Conservation (phyloP, 1,139 yeast species). For the Candida tropicalis region DNA sequence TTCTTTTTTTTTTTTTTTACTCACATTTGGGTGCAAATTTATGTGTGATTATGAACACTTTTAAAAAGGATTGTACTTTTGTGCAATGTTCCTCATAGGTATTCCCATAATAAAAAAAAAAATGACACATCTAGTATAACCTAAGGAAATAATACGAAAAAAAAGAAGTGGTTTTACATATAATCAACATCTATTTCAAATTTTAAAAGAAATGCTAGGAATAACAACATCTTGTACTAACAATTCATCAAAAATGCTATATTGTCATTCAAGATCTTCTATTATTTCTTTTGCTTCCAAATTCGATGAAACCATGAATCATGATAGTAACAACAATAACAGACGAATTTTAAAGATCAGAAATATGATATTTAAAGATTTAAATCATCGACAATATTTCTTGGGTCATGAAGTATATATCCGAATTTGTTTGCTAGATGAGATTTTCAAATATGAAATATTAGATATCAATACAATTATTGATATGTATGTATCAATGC, state of each 20-base stretch:
- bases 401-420: slow-evolving; percentile 15
- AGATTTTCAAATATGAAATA: slow-evolving; percentile 14
- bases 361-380: not conserved
- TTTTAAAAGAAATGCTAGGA: no score
- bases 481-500: slow-evolving; percentile 9
- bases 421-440: slow-evolving; percentile 15
- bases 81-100: not conserved
- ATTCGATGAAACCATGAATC: no score
- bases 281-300: no score
- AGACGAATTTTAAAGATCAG: not conserved
- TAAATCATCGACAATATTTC: not conserved
- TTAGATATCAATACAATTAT: slow-evolving; percentile 11
- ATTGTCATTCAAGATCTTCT: no score
- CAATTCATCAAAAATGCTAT: no score
- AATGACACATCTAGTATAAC: no score
- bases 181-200: no score
- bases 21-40: slow-evolving; percentile 9
- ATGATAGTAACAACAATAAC: not conserved
- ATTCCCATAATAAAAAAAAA: not conserved
- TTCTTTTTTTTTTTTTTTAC: not conserved
- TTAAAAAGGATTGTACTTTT: not conserved
- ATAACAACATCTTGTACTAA: no score
- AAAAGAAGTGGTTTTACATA: no score
- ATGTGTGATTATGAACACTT: slow-evolving; percentile 1
- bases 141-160: no score